Evolutionary conservation across 208 protist species (phyloP).

Genomic region (Polymyxa betae): DNA sequence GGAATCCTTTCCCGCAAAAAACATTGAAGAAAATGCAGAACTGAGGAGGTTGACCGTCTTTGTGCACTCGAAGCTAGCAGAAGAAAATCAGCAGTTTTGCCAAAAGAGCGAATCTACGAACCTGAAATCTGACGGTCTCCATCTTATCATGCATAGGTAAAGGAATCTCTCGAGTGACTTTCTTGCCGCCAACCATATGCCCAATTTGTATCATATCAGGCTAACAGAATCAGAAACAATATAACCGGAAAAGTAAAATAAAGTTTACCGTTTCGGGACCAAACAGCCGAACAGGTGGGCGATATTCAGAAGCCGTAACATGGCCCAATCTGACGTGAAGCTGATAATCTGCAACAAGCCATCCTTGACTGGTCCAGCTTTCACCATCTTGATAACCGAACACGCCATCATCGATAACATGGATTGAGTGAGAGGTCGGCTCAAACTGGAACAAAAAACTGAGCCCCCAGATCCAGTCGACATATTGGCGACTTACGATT

Average conservation of each 20-base stretch:
- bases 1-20: constrained; percentile 46
- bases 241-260: background rate
- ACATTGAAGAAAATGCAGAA: constrained; percentile 47
- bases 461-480: background rate
- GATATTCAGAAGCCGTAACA: background rate
- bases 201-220: constrained; percentile 19
- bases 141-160: constrained; percentile 33
- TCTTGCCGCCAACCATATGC: background rate
- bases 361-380: constrained; percentile 28
- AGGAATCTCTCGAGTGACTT: background rate
- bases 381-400: constrained; percentile 39
- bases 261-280: background rate
- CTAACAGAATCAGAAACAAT: background rate
- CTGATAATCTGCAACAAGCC: constrained; percentile 28
- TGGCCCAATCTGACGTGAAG: constrained; percentile 27
- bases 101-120: background rate
- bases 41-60: constrained; percentile 5
- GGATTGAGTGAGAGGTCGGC: background rate
- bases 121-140: constrained; percentile 48
- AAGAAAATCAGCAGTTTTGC: background rate
- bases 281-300: background rate
- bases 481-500: background rate
- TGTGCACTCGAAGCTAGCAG: background rate
- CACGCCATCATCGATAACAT: constrained; percentile 47
- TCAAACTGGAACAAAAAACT: background rate